phyloP scores from a whole-genome alignment of 805 yeast genomes.

The Lipomyces spencermartinsiae region DNA sequence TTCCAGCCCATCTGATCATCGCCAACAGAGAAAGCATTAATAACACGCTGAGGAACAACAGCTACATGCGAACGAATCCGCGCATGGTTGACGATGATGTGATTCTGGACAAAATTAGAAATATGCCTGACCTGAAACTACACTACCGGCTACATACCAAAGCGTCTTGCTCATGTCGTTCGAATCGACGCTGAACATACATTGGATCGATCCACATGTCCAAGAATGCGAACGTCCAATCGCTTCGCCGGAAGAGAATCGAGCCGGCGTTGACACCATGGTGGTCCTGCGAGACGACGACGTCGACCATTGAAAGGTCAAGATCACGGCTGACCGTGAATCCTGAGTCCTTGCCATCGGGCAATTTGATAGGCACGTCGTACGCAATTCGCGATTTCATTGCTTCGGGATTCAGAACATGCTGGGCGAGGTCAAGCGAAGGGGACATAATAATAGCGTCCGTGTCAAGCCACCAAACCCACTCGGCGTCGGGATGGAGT shows the following conservation, averaged over 20 bases:
- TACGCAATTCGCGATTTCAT: slow-evolving; percentile 40
- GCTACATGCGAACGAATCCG: slow-evolving; percentile 29
- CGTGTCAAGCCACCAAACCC: slow-evolving; percentile 51
- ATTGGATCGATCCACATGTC: slow-evolving; percentile 91
- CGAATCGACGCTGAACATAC: slow-evolving; percentile 81
- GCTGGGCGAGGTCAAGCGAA: slow-evolving; percentile 41
- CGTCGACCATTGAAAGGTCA: slow-evolving; percentile 51
- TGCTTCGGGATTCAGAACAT: slow-evolving; percentile 43
- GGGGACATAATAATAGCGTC: slow-evolving; percentile 48
- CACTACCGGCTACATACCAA: slow-evolving; percentile 43
- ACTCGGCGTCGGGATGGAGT: slow-evolving; percentile 46
- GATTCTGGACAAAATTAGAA: slow-evolving; percentile 49
- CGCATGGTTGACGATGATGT: slow-evolving; percentile 47
- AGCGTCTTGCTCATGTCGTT: slow-evolving; percentile 86
- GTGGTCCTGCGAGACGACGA: slow-evolving; percentile 84
- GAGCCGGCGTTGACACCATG: slow-evolving; percentile 88
- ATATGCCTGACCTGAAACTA: not conserved
- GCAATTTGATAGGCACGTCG: slow-evolving; percentile 25
- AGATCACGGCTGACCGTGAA: slow-evolving; percentile 22
- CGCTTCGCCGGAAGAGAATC: slow-evolving; percentile 69
- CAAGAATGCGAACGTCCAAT: slow-evolving; percentile 72
- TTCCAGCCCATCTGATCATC: slow-evolving; percentile 33
- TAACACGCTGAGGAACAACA: slow-evolving; percentile 32
- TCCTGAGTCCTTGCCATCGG: slow-evolving; percentile 26
- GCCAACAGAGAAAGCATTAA: slow-evolving; percentile 35